These are phyloP conservation scores for Pythium grandisporangium DNA, from an alignment of 352 stramenopile species.

Conservation along the genomic window DNA sequence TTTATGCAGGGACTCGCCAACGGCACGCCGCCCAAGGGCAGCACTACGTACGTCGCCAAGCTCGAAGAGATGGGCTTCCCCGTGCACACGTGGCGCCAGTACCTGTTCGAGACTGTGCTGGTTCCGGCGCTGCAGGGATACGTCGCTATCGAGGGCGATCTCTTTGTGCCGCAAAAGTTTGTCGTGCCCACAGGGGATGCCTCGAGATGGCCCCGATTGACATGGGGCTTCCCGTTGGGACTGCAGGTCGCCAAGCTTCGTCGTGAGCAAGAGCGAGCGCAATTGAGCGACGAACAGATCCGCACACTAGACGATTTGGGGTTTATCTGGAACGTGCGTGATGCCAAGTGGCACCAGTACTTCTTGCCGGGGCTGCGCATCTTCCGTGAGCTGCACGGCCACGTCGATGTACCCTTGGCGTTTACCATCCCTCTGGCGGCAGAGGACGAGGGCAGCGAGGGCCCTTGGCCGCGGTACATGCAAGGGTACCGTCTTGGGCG, in stretches of 20 bases:
- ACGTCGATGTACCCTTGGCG: slow-evolving; percentile 43
- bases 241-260: slow-evolving; percentile 85
- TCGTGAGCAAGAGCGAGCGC: slow-evolving; percentile 39
- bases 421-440: slow-evolving; percentile 56
- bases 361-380: slow-evolving; percentile 49
- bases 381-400: slow-evolving; percentile 50
- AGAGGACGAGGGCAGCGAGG: slow-evolving; percentile 11
- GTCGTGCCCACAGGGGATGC: slow-evolving; percentile 58
- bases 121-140: slow-evolving; percentile 78
- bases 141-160: slow-evolving; percentile 63
- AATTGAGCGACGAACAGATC: slow-evolving; percentile 47
- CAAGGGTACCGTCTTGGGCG: slow-evolving; percentile 48
- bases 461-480: slow-evolving; percentile 36
- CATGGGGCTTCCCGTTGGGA: slow-evolving; percentile 80
- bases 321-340: slow-evolving; percentile 87
- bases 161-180: slow-evolving; percentile 92
- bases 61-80: slow-evolving; percentile 49
- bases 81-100: slow-evolving; percentile 41
- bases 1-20: slow-evolving; percentile 30
- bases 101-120: slow-evolving; percentile 48
- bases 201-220: slow-evolving; percentile 63
- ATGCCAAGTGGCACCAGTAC: slow-evolving; percentile 63
- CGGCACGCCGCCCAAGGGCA: slow-evolving; percentile 15
- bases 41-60: slow-evolving; percentile 20
- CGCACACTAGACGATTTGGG: slow-evolving; percentile 81